Percentiles rank a stretch among this genome's conserved stretches.
Conservation (phyloP, 2,329 filamentous ascomycete genomes). For the Colletotrichum endophyticum region DNA sequence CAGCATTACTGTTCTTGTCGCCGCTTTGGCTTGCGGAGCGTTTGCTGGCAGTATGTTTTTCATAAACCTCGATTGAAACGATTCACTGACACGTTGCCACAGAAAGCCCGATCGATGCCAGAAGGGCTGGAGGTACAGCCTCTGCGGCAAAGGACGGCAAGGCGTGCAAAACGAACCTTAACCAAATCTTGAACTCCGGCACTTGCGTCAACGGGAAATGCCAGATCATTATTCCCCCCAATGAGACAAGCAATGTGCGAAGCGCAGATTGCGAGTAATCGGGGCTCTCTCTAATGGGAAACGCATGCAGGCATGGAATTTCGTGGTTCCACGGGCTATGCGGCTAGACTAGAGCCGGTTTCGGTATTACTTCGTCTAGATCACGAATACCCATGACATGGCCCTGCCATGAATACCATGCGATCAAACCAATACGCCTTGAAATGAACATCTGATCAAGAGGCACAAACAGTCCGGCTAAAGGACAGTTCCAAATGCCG, state of each 20-base stretch:
- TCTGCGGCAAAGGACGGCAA: neutral
- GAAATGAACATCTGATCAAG: neutral
- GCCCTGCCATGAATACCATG: neutral
- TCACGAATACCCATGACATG: neutral
- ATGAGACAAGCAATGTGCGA: neutral
- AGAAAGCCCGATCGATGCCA: neutral
- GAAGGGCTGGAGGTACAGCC: neutral
- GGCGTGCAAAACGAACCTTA: neutral
- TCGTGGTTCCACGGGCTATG: neutral
- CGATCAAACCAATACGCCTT: neutral
- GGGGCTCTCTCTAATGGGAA: neutral
- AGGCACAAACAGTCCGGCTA: neutral
- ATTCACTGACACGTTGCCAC: neutral
- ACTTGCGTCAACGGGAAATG: neutral
- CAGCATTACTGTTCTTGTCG: neutral
- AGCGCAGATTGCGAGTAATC: neutral
- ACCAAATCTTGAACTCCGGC: neutral
- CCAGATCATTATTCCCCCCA: neutral
- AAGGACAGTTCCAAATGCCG: neutral
- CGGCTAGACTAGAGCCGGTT: fast-evolving
- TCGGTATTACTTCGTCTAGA: fast-evolving
- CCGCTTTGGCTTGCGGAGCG: neutral
- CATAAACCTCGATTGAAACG: neutral
- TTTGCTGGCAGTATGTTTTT: neutral
- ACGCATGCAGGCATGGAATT: neutral